These are phyloP conservation scores for Cryphonectria radicalis DNA, from an alignment of 2,329 filamentous ascomycete species.

Conservation along the genomic window DNA sequence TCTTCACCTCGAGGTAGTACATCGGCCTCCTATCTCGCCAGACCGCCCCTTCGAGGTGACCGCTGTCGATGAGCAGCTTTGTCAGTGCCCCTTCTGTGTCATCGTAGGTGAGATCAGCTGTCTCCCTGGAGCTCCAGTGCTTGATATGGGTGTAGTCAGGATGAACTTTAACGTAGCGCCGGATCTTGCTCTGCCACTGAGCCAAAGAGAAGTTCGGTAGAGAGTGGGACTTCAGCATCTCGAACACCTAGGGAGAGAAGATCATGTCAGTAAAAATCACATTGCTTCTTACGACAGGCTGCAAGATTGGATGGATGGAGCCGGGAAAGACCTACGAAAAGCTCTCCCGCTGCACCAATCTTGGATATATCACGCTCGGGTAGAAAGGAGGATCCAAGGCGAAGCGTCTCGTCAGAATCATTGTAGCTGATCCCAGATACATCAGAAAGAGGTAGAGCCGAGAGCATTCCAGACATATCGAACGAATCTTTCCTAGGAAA, in stretches of 20 bases:
- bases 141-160: constrained; percentile 45
- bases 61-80: constrained; percentile 38
- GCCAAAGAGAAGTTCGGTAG: constrained; percentile 41
- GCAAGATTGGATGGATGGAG: not conserved
- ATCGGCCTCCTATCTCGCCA: constrained; percentile 39
- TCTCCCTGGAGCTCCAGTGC: constrained; percentile 48
- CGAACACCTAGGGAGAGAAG: constrained; percentile 41
- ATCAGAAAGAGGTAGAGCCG: constrained; percentile 13
- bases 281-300: not conserved
- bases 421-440: constrained; percentile 1
- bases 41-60: constrained; percentile 36
- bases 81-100: constrained; percentile 44
- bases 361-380: constrained; percentile 27
- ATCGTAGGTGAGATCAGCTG: constrained; percentile 51
- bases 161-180: constrained; percentile 44
- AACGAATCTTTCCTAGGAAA: not conserved
- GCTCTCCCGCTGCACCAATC: constrained; percentile 33
- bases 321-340: constrained; percentile 28
- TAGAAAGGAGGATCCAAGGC: constrained; percentile 11
- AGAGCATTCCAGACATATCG: not conserved
- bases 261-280: not conserved
- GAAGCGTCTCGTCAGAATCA: not conserved
- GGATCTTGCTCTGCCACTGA: constrained; percentile 56
- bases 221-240: constrained; percentile 38
- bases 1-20: constrained; percentile 58